Base-by-base conservation (phyloP, 2,329 filamentous ascomycete species). In the Cladophialophora yegresii region DNA sequence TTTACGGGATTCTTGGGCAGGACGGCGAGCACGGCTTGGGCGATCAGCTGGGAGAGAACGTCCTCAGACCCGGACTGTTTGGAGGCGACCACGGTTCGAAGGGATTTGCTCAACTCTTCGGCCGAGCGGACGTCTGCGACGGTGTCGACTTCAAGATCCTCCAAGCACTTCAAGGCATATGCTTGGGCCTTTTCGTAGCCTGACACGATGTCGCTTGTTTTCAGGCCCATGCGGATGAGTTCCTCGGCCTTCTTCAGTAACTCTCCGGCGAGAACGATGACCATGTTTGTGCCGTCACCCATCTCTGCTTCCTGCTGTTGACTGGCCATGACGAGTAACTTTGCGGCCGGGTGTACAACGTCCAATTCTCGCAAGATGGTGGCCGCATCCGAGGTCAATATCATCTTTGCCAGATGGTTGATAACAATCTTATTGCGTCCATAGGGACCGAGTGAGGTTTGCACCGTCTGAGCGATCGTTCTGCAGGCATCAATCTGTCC, bases 331-430 rank as follows among this genome's bases (percentile, higher is more conserved):
- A 99, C 95, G 60, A 99, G 83, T 70, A 99, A 84, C 82, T 99
- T 99, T 58, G 95, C 96, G 63, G 95, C 95, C 68, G 96, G 95
- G 82, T 99, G 95, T 62, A 99, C 93, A 68, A 99, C 95, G 75
- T 99, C 95, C 78, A 99, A 87, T 82, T 99, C 96, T 75, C 92
- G 89, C 72, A 99, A 85, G 76, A 99, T 99, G 50, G 95, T 98
- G 71, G 95, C 95, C 70, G 95, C 95, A 76, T 99, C 95, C 66
- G 93, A 98, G 72, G 96, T 99, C 70, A 99, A 84, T 73, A 97
- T 96, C 95, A 99, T 97, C 85, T 99, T 99, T 80, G 96, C 92
- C 69, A 99, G 85, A 82, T 99, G 96, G 84, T 99, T 99, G 84
- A 99, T 98, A 82, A 99, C 92, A 76, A 99, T 93, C 84, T 99